These are phyloP conservation scores for Oehlia diaphana DNA, from an alignment of 192 early-diverging fungal genomes.

Conservation along the genomic window DNA sequence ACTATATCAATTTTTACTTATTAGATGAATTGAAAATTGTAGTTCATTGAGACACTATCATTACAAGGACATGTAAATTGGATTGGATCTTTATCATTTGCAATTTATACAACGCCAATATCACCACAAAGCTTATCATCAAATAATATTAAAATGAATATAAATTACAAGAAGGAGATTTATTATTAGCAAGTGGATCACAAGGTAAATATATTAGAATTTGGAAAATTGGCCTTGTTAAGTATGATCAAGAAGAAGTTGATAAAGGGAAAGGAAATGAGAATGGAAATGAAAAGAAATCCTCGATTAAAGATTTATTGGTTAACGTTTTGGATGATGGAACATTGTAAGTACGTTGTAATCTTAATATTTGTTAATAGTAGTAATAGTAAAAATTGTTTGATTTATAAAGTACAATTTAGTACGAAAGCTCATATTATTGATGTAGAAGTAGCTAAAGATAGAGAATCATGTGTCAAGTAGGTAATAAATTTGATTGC, in stretches of 20 bases:
- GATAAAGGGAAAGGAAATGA: background rate
- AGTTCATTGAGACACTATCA: conserved; percentile 65
- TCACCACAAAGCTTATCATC: conserved; percentile 9
- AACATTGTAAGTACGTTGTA: background rate
- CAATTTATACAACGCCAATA: conserved; percentile 50
- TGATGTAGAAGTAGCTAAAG: conserved; percentile 42
- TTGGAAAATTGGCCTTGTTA: conserved; percentile 71
- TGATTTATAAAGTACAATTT: conserved; percentile 55
- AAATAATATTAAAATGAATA: conserved; percentile 39
- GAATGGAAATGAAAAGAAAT: background rate
- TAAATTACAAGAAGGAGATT: conserved; percentile 67
- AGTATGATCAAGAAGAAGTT: background rate
- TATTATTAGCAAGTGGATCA: conserved; percentile 85
- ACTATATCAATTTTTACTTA: conserved; percentile 4
- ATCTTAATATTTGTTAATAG: background rate
- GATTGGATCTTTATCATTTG: conserved; percentile 80
- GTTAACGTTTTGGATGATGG: background rate
- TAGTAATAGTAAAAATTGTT: background rate
- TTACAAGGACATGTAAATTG: conserved; percentile 93
- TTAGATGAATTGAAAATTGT: background rate
- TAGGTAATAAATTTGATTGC: background rate
- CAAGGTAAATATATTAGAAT: conserved; percentile 92
- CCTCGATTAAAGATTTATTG: background rate
- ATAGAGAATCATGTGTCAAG: conserved; percentile 1
- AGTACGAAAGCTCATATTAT: conserved; percentile 85